A percentile compares a stretch with the other conserved stretches of the same genome.
These are phyloP conservation scores for Alisma plantagoaquatica DNA, from an alignment of 106 monocot genomes.

Conservation along the genomic window DNA sequence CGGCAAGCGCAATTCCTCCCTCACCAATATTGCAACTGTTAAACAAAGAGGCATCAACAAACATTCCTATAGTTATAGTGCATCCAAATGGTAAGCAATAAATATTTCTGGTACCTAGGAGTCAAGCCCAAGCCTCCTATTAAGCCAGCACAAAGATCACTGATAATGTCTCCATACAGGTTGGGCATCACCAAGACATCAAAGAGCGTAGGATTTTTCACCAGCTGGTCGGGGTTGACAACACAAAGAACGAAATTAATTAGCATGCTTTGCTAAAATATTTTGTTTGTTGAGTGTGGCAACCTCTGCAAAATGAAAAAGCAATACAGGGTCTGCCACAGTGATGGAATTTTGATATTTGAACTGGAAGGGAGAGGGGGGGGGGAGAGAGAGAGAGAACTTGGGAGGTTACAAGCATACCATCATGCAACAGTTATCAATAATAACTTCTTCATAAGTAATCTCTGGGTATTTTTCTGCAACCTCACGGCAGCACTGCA, in stretches of 20 bases:
- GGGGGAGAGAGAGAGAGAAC: background rate
- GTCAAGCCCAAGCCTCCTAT: conserved; percentile 96
- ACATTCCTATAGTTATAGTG: too few species aligned
- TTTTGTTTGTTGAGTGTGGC: too few species aligned
- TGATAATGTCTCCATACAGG: conserved; percentile 95
- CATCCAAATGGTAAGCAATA: too few species aligned
- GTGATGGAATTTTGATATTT: too few species aligned
- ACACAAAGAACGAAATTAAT: too few species aligned
- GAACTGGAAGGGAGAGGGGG: too few species aligned
- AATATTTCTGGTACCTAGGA: conserved; percentile 75
- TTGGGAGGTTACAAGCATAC: conserved; percentile 25
- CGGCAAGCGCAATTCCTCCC: conserved; percentile 83
- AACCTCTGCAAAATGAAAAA: too few species aligned
- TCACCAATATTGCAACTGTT: conserved; percentile 92
- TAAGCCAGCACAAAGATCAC: conserved; percentile 94
- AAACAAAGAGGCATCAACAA: background rate
- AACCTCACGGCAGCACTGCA: conserved; percentile 94
- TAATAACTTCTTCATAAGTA: conserved; percentile 89
- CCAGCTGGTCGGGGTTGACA: too few species aligned
- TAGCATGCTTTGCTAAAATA: too few species aligned
- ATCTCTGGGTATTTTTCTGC: conserved; percentile 88
- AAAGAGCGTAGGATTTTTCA: conserved; percentile 84
- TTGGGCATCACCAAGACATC: conserved; percentile 98
- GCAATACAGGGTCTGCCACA: too few species aligned
- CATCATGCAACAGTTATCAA: conserved; percentile 98